These are phyloP conservation scores for Talaromyces sp. DNA, from an alignment of 2,329 filamentous ascomycete species.

Conservation along the genomic window DNA sequence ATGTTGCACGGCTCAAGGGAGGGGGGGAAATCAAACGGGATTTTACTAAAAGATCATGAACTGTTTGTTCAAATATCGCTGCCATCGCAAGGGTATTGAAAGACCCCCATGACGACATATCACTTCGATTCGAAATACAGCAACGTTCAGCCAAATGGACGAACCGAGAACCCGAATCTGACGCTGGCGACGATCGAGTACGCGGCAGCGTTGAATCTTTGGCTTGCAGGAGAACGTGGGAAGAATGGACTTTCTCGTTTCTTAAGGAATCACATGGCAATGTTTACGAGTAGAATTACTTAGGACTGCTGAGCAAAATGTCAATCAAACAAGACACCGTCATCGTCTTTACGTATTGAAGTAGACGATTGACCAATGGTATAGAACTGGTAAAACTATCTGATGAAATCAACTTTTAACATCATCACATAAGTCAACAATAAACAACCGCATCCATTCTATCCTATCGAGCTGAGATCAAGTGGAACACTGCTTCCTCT, in stretches of 20 bases:
- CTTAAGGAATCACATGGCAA: not conserved
- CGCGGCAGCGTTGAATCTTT: not conserved
- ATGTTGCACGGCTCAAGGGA: not conserved
- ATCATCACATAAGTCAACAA: not conserved
- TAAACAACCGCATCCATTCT: slow-evolving; percentile 18
- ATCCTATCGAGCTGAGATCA: slow-evolving; percentile 58
- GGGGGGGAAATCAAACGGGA: not conserved
- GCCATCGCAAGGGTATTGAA: not conserved
- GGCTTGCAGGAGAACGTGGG: not conserved
- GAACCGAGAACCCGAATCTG: not conserved
- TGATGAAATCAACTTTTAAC: not conserved
- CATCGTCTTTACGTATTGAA: not conserved
- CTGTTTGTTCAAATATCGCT: too few relatives aligned
- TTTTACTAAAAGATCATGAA: not conserved
- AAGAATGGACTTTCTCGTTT: not conserved
- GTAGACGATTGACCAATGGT: not conserved
- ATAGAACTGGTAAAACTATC: not conserved
- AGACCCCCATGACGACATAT: not conserved
- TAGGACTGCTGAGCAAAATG: not conserved
- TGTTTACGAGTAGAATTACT: not conserved
- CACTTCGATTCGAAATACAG: not conserved
- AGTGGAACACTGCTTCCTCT: slow-evolving; percentile 91
- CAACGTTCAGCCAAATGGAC: not conserved
- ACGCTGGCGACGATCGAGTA: not conserved
- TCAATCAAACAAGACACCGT: not conserved